Evolutionary conservation across 371 early-diverging fungal genomes (phyloP).

Genomic region (Apophysomyces sp.): DNA sequence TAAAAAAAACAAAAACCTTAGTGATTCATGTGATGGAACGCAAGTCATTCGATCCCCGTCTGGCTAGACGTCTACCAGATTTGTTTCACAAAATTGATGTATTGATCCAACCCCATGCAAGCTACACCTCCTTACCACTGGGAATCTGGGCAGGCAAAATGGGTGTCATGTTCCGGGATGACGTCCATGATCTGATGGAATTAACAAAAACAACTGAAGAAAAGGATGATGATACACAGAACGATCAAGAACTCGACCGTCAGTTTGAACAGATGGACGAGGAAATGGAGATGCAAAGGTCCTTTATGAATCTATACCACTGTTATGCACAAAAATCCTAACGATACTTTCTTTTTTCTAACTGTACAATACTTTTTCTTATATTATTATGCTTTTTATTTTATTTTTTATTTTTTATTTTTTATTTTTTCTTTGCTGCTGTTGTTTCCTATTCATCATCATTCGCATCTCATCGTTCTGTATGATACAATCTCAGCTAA

Average conservation of each 20-base stretch:
- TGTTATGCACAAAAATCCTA: constrained; percentile 19
- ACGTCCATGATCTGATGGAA: constrained; percentile 30
- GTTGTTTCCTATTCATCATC: too few relatives aligned
- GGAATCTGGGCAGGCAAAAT: constrained; percentile 47
- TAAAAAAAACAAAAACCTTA: constrained; percentile 6
- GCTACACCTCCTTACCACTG: constrained; percentile 41
- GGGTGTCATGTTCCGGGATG: constrained; percentile 45
- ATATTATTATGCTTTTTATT: too few relatives aligned
- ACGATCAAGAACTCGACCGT: constrained; percentile 24
- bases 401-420: too few relatives aligned
- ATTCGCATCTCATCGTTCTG: too few relatives aligned
- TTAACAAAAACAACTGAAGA: constrained; percentile 10
- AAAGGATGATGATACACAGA: constrained; percentile 7
- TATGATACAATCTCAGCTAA: neutral
- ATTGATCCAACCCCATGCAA: constrained; percentile 9
- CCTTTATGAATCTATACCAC: constrained; percentile 45
- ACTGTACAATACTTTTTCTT: neutral
- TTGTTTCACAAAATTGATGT: constrained; percentile 13
- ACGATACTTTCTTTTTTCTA: neutral
- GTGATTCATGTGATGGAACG: constrained; percentile 36
- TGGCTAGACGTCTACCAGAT: constrained; percentile 35
- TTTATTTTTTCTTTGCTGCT: too few relatives aligned
- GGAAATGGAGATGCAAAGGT: constrained; percentile 33
- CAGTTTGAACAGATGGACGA: constrained; percentile 29
- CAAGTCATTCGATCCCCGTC: constrained; percentile 30